Percentiles rank a stretch among this genome's conserved stretches.
These are phyloP conservation scores for Barnettozyma wickerhamii DNA, from an alignment of 805 yeast species.

Conservation along the genomic window DNA sequence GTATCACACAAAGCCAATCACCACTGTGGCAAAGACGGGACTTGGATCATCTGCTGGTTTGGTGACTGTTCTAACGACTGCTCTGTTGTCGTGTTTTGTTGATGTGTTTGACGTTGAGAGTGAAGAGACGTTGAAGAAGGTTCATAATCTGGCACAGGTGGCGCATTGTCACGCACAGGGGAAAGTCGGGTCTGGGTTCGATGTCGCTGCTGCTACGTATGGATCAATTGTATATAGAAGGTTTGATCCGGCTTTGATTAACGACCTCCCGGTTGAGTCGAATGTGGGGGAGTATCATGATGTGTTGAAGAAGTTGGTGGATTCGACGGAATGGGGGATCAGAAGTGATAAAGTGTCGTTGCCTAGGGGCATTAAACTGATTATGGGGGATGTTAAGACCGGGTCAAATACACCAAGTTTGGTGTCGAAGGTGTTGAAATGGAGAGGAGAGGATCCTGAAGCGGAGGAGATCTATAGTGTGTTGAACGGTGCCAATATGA, in stretches of 20 bases:
- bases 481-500: slow-evolving; percentile 56
- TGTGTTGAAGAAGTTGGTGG: slow-evolving; percentile 34
- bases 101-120: slow-evolving; percentile 30
- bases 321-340: slow-evolving; percentile 56
- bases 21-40: slow-evolving; percentile 86
- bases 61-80: slow-evolving; percentile 73
- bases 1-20: slow-evolving; percentile 56
- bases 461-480: slow-evolving; percentile 48
- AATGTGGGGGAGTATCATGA: slow-evolving; percentile 22
- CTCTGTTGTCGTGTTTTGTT: slow-evolving; percentile 49
- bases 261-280: slow-evolving; percentile 22
- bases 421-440: slow-evolving; percentile 67
- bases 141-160: slow-evolving; percentile 84
- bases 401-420: slow-evolving; percentile 95
- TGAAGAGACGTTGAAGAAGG: slow-evolving; percentile 24
- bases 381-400: slow-evolving; percentile 91
- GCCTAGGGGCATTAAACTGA: slow-evolving; percentile 62
- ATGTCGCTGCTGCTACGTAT: slow-evolving; percentile 91
- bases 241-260: slow-evolving; percentile 55
- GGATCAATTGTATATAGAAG: slow-evolving; percentile 84
- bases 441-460: slow-evolving; percentile 55
- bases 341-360: slow-evolving; percentile 49
- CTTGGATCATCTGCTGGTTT: slow-evolving; percentile 95
- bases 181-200: slow-evolving; percentile 95
- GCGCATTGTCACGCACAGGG: slow-evolving; percentile 94